Base-by-base conservation (phyloP, 495 filamentous ascomycete genomes). In the Penicillium alfredii region DNA sequence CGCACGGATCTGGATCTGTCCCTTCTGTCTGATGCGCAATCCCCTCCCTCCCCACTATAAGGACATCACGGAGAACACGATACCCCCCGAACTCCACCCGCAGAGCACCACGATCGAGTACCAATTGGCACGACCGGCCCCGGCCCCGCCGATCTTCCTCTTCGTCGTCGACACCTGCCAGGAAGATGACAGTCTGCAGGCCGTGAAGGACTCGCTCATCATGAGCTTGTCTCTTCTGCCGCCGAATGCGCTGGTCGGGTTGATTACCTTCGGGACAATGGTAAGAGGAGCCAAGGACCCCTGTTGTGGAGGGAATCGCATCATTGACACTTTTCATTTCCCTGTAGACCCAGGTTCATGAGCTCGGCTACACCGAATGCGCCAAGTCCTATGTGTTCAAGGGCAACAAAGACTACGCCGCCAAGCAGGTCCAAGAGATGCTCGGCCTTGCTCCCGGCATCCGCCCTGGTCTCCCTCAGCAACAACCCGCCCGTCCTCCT, bases 321-420 rank as follows among this genome's bases (percentile, higher is more conserved):
- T n/a, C n/a, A n/a, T n/a, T n/a, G n/a, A n/a, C n/a, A n/a, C n/a
- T n/a, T n/a, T n/a, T n/a, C n/a, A 11, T 10, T 8, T 18, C 27
- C 10, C 27, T 45, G 23, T 46, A 92, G 86, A 73, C 89, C 24
- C 89, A 97, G 78, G 86, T 99, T 15, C 93, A 99, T 54, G 93
- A 99, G 67, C 82, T 99, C 52, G 93, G 93, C 38, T 99, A 99
- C 58, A 88, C 83, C 21, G 92, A 96, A 59, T 97, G 93, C 55
- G 86, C 92, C 42, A 99, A 99, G 66, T 95, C 93, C n/a, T 99
- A 96, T 53, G 93, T 99, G 12, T 99, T 99, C 73, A 77, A 93
- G 16, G 93, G 93, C 29, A 94, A 79, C 73, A 99, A 97, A 69
- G 93, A 99, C 49, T 99, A 99, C 61, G 72, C 78, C 14, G 84